These are phyloP conservation scores for Populus hybrid DNA, from an alignment of 441 rosid genomes.

Conservation along the genomic window DNA sequence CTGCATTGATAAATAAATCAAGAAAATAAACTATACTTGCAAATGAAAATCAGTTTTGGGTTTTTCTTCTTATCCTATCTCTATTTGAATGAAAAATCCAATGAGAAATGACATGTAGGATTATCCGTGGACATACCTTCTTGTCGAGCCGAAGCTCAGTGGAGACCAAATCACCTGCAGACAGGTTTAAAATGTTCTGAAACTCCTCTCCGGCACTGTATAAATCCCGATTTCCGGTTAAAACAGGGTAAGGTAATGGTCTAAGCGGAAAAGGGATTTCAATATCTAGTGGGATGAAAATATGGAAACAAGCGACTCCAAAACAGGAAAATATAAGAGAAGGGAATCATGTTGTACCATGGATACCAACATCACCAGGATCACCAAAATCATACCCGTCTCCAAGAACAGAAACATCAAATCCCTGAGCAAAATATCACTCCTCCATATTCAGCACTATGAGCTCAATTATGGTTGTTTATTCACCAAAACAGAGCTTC, in stretches of 20 bases:
- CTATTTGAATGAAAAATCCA: background rate
- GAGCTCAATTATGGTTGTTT: background rate
- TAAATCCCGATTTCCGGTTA: slow-evolving; percentile 28
- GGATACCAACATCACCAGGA: slow-evolving; percentile 48
- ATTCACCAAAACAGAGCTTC: background rate
- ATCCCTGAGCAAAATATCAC: slow-evolving; percentile 42
- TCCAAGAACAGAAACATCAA: slow-evolving; percentile 58
- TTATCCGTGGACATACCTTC: slow-evolving; percentile 33
- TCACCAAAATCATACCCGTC: slow-evolving; percentile 42
- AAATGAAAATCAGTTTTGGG: background rate
- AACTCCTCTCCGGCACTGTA: slow-evolving; percentile 70
- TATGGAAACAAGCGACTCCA: background rate
- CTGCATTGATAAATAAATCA: background rate
- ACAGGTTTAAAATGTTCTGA: slow-evolving; percentile 52
- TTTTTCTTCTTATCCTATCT: no score
- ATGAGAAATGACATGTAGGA: background rate
- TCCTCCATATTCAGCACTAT: background rate
- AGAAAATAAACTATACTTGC: background rate
- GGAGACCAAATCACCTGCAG: slow-evolving; percentile 39
- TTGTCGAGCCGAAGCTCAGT: slow-evolving; percentile 47
- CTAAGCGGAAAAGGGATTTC: background rate
- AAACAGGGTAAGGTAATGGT: slow-evolving; percentile 10
- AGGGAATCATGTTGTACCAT: slow-evolving; percentile 31
- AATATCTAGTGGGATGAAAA: background rate
- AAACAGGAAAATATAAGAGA: background rate